phyloP scores from a whole-genome alignment of 768 basidiomycete genomes.

The Panaeolus cyanescens region DNA sequence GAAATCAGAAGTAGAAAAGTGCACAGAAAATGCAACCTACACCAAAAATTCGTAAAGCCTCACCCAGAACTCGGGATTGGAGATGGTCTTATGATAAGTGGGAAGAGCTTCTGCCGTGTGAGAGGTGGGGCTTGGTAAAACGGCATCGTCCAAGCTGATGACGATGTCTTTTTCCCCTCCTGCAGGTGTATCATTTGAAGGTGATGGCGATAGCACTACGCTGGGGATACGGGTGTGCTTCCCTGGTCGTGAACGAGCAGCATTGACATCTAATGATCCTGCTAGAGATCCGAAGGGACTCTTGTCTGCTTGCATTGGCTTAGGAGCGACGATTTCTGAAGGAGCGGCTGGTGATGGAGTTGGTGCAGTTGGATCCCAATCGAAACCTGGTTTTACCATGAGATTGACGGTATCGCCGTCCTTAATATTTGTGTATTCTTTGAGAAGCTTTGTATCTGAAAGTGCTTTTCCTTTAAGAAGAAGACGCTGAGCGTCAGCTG shows the following conservation, averaged over 20 bases:
- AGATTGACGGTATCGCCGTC: slow-evolving; percentile 84
- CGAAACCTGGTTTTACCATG: slow-evolving; percentile 77
- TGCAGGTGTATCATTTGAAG: slow-evolving; percentile 45
- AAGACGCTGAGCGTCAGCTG: slow-evolving; percentile 80
- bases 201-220: slow-evolving; percentile 78
- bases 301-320: slow-evolving; percentile 14
- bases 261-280: slow-evolving; percentile 26
- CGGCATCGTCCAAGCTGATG: slow-evolving; percentile 61
- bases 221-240: slow-evolving; percentile 73
- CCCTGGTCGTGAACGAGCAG: slow-evolving; percentile 29
- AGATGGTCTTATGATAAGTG: slow-evolving; percentile 68
- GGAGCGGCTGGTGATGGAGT: slow-evolving; percentile 13
- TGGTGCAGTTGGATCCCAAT: slow-evolving; percentile 58
- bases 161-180: slow-evolving; percentile 61
- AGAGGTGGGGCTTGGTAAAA: slow-evolving; percentile 36
- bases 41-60: slow-evolving; percentile 65
- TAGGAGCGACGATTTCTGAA: slow-evolving; percentile 12
- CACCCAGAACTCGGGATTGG: slow-evolving; percentile 81
- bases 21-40: slow-evolving; percentile 34
- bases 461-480: slow-evolving; percentile 95
- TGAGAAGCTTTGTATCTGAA: slow-evolving; percentile 83
- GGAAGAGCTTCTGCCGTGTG: slow-evolving; percentile 46
- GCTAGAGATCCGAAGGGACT: slow-evolving; percentile 22
- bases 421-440: slow-evolving; percentile 79
- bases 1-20: slow-evolving; percentile 1